Base-by-base conservation (phyloP, 2,329 filamentous ascomycete genomes). In the Alternaria sp. region DNA sequence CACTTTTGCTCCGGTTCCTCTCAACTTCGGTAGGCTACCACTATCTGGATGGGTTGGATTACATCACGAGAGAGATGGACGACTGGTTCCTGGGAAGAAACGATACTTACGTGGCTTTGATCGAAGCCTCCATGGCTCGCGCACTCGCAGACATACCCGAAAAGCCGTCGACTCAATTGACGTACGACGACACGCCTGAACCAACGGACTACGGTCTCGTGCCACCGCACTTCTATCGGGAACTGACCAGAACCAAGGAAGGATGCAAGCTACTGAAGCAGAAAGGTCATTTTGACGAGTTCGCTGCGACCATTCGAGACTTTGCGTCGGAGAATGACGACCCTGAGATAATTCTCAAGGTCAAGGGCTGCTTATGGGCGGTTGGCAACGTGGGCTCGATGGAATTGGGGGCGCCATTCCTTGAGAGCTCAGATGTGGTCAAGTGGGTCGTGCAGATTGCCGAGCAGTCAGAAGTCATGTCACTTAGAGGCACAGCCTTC, bases 51-150 rank as follows among this genome's bases (percentile, higher is more conserved):
- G 96, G 94, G 0, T 85, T 99, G 46, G 96, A 99, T 82, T 99
- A 99, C 77, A 99, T 99, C 79, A 97, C 94, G 65, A 96, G 97
- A 77, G 96, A 99, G 79, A 99, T 99, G 96, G 96, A 99, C 71
- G 96, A 99, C 81, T 99, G 96, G 96, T 99, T 98, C 76, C 85
- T 99, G 17, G 96, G 96, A 13, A 90, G 96, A 47, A 99, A 99
- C 76, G 95, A 99, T 78, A 91, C 90, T n/a, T 99, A 99, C 70
- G 96, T 99, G 54, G 88, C 89, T 40, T 87, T 98, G 44, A 95
- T 99, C 44, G 96, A 99, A 80, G 96, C 96, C n/a, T 97, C 94
- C 58, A 86, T 99, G 55, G 93, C 94, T 30, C 90, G 93, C 64
- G 91, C 94, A 1, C 94, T 97, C 69, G 85, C 89, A n/a, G 82